phyloP scores from a whole-genome alignment of 352 stramenopile genomes.

The Blastocystis sp. region DNA sequence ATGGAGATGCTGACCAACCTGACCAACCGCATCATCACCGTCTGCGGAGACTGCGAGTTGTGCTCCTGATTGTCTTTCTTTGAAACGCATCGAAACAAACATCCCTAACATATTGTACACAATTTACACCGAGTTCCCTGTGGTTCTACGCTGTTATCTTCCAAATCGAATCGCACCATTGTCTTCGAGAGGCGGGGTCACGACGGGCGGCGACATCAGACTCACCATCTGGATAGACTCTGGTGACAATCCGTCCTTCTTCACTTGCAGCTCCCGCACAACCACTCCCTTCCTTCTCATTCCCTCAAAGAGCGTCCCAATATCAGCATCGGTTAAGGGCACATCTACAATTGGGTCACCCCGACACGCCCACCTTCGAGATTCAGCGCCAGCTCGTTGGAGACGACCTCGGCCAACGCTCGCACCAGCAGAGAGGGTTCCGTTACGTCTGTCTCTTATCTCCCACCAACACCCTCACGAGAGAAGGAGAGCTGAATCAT shows the following conservation, averaged over 20 bases:
- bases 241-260: not conserved
- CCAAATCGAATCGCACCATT: not conserved
- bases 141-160: not conserved
- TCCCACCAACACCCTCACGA: too few species aligned
- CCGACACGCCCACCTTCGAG: not conserved
- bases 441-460: too few species aligned
- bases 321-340: not conserved
- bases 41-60: conserved; percentile 16
- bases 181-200: not conserved
- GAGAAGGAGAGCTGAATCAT: too few species aligned
- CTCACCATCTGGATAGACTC: not conserved
- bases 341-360: not conserved
- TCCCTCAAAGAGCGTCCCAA: not conserved
- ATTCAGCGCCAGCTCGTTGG: not conserved
- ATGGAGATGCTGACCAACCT: conserved; percentile 25
- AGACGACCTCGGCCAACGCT: not conserved
- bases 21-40: conserved; percentile 4
- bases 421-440: not conserved
- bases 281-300: not conserved
- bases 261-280: not conserved
- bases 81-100: not conserved
- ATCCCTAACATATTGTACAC: conserved; percentile 18
- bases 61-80: conserved; percentile 9
- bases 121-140: not conserved
- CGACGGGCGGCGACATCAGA: not conserved